Percentiles rank a stretch among this genome's conserved stretches.
Evolutionary conservation across 306 rosid genomes (phyloP).

Genomic region (Dryas octopetala): DNA sequence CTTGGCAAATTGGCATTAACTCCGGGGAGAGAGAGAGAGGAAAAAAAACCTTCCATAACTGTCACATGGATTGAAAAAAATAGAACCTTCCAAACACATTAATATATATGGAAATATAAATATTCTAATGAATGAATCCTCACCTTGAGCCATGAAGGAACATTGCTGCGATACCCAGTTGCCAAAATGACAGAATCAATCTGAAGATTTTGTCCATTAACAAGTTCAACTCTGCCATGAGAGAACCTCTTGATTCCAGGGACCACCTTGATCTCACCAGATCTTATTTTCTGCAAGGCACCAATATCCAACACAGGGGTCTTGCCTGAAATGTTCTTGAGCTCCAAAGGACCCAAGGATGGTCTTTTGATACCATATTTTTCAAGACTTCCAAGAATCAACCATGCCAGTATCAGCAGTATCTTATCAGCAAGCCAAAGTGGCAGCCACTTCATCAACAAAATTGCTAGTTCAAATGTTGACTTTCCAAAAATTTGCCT

Average conservation of each 20-base stretch:
- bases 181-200: slow-evolving; percentile 89
- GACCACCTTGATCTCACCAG: slow-evolving; percentile 77
- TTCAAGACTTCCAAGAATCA: slow-evolving; percentile 65
- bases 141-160: slow-evolving; percentile 97
- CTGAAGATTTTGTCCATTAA: slow-evolving; percentile 56
- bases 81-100: slow-evolving; percentile 13
- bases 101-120: background rate
- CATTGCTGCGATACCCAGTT: slow-evolving; percentile 92
- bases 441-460: slow-evolving; percentile 66
- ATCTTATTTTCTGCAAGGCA: slow-evolving; percentile 65
- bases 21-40: no score
- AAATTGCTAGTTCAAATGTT: slow-evolving; percentile 65
- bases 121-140: slow-evolving; percentile 5
- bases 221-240: slow-evolving; percentile 61
- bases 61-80: slow-evolving; percentile 41
- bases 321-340: slow-evolving; percentile 72
- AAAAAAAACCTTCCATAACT: slow-evolving; percentile 37
- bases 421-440: slow-evolving; percentile 77
- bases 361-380: slow-evolving; percentile 76
- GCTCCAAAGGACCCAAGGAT: slow-evolving; percentile 65
- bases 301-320: slow-evolving; percentile 94
- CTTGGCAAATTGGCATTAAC: no score
- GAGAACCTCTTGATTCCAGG: slow-evolving; percentile 73
- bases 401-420: slow-evolving; percentile 48
- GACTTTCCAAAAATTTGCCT: slow-evolving; percentile 77